Percentiles rank a stretch among this genome's conserved stretches.
phyloP scores from a whole-genome alignment of 2,329 filamentous ascomycete species.

The Chaetomium olivaceum region DNA sequence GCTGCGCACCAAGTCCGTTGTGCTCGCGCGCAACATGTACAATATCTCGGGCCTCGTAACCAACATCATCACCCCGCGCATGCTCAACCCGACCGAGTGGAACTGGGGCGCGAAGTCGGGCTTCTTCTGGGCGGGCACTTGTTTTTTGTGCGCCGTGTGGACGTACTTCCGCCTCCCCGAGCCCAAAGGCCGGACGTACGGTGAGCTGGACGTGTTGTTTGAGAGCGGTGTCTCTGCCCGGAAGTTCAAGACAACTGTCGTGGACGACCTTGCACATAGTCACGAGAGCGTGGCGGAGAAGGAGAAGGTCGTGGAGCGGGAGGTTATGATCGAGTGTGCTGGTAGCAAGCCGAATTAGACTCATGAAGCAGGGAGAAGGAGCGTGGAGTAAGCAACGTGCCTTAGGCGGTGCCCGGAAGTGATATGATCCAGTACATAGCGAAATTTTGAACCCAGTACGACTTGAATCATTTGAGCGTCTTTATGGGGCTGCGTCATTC shows the following conservation, averaged over 20 bases:
- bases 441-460: too few relatives aligned
- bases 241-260: conserved; percentile 22
- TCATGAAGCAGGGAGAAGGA: too few relatives aligned
- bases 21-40: conserved; percentile 31
- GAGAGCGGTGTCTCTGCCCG: conserved; percentile 27
- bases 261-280: neutral
- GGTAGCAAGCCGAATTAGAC: too few relatives aligned
- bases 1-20: conserved; percentile 29
- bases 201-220: conserved; percentile 33
- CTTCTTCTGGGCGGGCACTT: conserved; percentile 37
- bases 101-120: conserved; percentile 29
- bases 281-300: too few relatives aligned
- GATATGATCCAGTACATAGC: too few relatives aligned
- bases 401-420: too few relatives aligned
- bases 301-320: too few relatives aligned
- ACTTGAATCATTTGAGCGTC: too few relatives aligned
- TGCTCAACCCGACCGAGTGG: conserved; percentile 30
- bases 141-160: conserved; percentile 44
- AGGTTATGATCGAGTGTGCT: too few relatives aligned
- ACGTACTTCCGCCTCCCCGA: conserved; percentile 33
- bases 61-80: conserved; percentile 31
- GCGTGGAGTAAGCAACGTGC: too few relatives aligned
- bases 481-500: too few relatives aligned
- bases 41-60: conserved; percentile 28
- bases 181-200: conserved; percentile 30